Conservation (phyloP, 2,329 filamentous ascomycete genomes). For the Tolypocladium amazonense region DNA sequence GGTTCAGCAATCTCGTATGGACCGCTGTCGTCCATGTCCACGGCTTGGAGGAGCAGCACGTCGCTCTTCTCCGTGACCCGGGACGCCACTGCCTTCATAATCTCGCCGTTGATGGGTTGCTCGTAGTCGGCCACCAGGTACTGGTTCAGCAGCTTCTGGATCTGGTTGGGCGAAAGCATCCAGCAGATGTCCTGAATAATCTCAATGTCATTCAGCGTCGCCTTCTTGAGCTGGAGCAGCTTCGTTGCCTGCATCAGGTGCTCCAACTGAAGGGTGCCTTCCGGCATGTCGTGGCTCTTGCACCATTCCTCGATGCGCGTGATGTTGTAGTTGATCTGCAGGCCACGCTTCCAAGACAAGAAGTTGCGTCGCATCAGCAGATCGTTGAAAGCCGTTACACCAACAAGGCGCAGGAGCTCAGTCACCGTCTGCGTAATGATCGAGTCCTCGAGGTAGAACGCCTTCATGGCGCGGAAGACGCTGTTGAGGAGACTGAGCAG, state of each 20-base stretch:
- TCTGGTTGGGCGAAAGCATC: constrained; percentile 99
- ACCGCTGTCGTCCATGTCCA: constrained; percentile 98
- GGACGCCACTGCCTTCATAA: constrained; percentile 98
- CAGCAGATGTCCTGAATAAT: constrained; percentile 99
- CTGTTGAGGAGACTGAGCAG: constrained; percentile 90
- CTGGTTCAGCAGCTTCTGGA: constrained; percentile 97
- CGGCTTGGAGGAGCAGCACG: constrained; percentile 81
- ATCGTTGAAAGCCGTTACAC: constrained; percentile 97
- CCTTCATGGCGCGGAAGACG: constrained; percentile 98
- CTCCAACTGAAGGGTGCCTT: constrained; percentile 93
- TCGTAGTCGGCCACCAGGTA: constrained; percentile 98
- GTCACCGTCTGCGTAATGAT: constrained; percentile 95
- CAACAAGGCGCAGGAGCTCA: constrained; percentile 83
- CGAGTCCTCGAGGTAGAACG: constrained; percentile 90
- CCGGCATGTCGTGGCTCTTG: constrained; percentile 99
- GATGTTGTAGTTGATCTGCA: constrained; percentile 99
- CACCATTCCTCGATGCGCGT: constrained; percentile 99
- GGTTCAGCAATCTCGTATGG: constrained; percentile 98
- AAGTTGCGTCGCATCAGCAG: constrained; percentile 96
- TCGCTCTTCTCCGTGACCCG: constrained; percentile 97
- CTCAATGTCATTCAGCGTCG: constrained; percentile 96
- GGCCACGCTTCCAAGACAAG: constrained; percentile 96
- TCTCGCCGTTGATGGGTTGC: constrained; percentile 98
- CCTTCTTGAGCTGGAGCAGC: constrained; percentile 96
- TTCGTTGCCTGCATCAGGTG: constrained; percentile 99